A percentile compares a stretch with the other conserved stretches of the same genome.
Evolutionary conservation across 805 yeast genomes (phyloP).

Genomic region (Yarrowia porcina): DNA sequence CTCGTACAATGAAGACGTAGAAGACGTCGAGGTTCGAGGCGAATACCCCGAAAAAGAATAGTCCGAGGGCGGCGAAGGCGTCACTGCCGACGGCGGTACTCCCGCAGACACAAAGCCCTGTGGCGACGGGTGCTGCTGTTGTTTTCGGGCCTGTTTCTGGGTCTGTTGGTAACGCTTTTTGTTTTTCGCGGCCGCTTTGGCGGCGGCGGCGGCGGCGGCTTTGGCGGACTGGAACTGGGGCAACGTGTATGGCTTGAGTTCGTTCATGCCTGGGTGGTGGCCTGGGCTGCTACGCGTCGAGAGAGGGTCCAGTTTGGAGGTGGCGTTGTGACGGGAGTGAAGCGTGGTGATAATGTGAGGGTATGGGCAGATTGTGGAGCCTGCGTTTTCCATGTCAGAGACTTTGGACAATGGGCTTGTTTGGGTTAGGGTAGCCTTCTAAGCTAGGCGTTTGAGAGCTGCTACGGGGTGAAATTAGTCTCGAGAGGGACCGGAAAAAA

Average conservation of each 20-base stretch:
- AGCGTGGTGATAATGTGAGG: constrained; percentile 21
- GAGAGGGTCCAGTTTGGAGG: neutral
- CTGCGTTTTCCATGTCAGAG: constrained; percentile 4
- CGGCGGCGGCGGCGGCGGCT: constrained; percentile 17
- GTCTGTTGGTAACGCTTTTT: constrained; percentile 19
- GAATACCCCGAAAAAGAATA: neutral
- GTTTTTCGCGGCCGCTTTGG: constrained; percentile 20
- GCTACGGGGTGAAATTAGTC: neutral
- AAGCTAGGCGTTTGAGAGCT: too few species aligned
- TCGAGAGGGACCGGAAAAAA: neutral
- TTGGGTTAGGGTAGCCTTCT: neutral
- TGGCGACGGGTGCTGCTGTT: neutral
- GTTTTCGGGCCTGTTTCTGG: constrained; percentile 16
- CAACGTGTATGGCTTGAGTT: constrained; percentile 25
- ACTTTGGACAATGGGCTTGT: neutral
- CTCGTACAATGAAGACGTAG: constrained; percentile 11
- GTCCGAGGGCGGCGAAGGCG: constrained; percentile 13
- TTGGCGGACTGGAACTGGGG: constrained; percentile 26
- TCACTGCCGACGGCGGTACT: neutral
- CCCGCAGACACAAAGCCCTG: neutral
- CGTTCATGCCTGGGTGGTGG: neutral
- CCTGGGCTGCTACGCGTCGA: constrained; percentile 6
- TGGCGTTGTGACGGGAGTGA: constrained; percentile 10
- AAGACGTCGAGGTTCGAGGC: neutral
- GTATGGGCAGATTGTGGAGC: constrained; percentile 21